A percentile compares a stretch with the other conserved stretches of the same genome.
Conservation (phyloP, 2,329 filamentous ascomycete species). For the Scedosporium aurantiacum region DNA sequence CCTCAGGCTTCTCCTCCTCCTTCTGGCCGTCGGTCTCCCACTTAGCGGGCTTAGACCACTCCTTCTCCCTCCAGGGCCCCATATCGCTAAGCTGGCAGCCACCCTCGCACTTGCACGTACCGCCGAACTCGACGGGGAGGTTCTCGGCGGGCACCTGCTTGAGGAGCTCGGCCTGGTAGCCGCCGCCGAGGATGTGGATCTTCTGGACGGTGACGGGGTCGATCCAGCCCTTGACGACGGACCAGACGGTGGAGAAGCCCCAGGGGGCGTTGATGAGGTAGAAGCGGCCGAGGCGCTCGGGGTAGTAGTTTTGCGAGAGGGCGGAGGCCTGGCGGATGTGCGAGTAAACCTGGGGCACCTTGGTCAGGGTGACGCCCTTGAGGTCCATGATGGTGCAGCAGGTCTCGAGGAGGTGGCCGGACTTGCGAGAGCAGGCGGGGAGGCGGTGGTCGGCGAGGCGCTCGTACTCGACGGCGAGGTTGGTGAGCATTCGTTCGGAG, state of each 20-base stretch:
- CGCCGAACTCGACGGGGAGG: slow-evolving; percentile 77
- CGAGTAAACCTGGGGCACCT: slow-evolving; percentile 71
- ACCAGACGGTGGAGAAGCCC: slow-evolving; percentile 83
- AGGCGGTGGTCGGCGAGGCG: slow-evolving; percentile 87
- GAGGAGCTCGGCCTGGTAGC: slow-evolving; percentile 76
- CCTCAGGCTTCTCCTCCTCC: slow-evolving; percentile 26
- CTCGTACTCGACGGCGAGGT: slow-evolving; percentile 96
- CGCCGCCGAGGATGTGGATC: slow-evolving; percentile 77
- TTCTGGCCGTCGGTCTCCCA: slow-evolving; percentile 32
- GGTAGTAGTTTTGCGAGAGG: slow-evolving; percentile 98
- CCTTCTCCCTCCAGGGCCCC: slow-evolving; percentile 73
- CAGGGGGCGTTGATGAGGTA: slow-evolving; percentile 98
- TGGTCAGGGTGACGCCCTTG: slow-evolving; percentile 80
- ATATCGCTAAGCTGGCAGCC: slow-evolving; percentile 81
- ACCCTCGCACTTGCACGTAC: slow-evolving; percentile 67
- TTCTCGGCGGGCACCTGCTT: slow-evolving; percentile 82
- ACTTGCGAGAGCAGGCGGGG: slow-evolving; percentile 88
- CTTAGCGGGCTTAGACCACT: slow-evolving; percentile 56
- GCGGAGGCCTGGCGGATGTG: slow-evolving; percentile 77
- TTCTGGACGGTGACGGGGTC: slow-evolving; percentile 95
- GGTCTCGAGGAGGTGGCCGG: slow-evolving; percentile 82
- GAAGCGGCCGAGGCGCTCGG: slow-evolving; percentile 87
- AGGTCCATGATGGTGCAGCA: slow-evolving; percentile 98
- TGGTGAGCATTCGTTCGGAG: slow-evolving; percentile 86
- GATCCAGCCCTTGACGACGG: slow-evolving; percentile 81